Percentiles rank a stretch among this genome's conserved stretches.
Evolutionary conservation across 2,329 filamentous ascomycete species (phyloP).

Genomic region (Aspergillus candidus): DNA sequence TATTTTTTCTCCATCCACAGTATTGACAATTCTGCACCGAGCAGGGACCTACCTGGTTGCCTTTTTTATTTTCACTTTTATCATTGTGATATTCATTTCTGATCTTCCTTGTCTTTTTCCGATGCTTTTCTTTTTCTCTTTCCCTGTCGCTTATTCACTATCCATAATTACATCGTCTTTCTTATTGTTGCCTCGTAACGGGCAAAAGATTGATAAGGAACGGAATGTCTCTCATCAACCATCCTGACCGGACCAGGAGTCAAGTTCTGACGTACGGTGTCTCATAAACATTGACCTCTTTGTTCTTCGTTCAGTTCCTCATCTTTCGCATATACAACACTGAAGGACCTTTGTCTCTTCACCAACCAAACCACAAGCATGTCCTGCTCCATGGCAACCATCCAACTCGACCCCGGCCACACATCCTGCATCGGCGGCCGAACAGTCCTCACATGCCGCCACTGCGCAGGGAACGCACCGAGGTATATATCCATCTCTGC

Average conservation of each 20-base stretch:
- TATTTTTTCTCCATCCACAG: background rate
- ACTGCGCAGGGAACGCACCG: conserved; percentile 33
- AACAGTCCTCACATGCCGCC: conserved; percentile 29
- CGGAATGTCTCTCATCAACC: no score
- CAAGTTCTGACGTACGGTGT: no score
- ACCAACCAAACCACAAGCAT: conserved; percentile 17
- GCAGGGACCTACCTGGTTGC: conserved; percentile 4
- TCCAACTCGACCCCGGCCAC: conserved; percentile 27
- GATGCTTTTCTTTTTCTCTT: no score
- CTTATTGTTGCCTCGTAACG: background rate
- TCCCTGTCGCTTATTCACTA: no score
- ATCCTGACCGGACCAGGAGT: no score
- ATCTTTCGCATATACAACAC: no score
- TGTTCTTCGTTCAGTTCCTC: background rate
- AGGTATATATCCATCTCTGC: conserved; percentile 19
- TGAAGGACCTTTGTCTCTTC: background rate
- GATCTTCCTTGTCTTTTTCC: no score
- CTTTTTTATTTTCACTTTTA: no score
- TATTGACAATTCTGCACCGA: background rate
- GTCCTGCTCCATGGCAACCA: conserved; percentile 2
- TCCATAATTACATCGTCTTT: background rate
- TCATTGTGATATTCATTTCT: no score
- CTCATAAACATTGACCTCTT: background rate
- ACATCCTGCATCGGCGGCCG: conserved; percentile 30
- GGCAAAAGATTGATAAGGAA: background rate